These are phyloP conservation scores for Nannizziopsis barbatae DNA, from an alignment of 2,329 filamentous ascomycete genomes.

Conservation along the genomic window DNA sequence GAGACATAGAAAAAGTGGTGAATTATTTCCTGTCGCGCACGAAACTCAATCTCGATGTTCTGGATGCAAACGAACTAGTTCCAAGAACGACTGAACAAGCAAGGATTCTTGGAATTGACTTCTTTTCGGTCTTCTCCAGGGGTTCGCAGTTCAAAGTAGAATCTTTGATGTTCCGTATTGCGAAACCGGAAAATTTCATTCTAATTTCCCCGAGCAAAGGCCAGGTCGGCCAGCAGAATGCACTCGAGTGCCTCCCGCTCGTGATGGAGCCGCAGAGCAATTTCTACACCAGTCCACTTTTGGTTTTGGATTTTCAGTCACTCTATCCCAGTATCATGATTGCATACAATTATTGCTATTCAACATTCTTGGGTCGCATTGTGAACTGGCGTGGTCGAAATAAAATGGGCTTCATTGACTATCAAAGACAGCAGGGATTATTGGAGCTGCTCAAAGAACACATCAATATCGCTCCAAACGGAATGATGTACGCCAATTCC, in stretches of 20 bases:
- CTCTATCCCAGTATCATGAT: constrained; percentile 98
- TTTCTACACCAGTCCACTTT: constrained; percentile 78
- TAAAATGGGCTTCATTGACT: constrained; percentile 91
- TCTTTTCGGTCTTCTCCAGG: constrained; percentile 88
- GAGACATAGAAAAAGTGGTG: constrained; percentile 62
- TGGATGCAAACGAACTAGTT: constrained; percentile 82
- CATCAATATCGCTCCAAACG: constrained; percentile 88
- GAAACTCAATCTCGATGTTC: constrained; percentile 74
- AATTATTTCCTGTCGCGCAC: constrained; percentile 67
- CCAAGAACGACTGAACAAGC: constrained; percentile 88
- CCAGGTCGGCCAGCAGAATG: constrained; percentile 89
- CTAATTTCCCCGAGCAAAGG: constrained; percentile 80
- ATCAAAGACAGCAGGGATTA: constrained; percentile 62
- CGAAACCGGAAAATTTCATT: constrained; percentile 90
- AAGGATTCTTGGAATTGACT: constrained; percentile 82
- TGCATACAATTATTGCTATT: constrained; percentile 98
- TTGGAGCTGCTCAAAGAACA: constrained; percentile 69
- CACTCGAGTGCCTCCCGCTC: constrained; percentile 81
- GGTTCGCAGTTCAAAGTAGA: constrained; percentile 98
- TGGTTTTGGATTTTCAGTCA: constrained; percentile 93
- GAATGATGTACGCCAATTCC: constrained; percentile 86
- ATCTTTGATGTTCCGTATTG: constrained; percentile 96
- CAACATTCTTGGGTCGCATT: constrained; percentile 81
- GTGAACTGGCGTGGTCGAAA: constrained; percentile 78
- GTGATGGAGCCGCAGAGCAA: constrained; percentile 96